Conservation (phyloP, 768 basidiomycete genomes). For the Mycena vulgaris region DNA sequence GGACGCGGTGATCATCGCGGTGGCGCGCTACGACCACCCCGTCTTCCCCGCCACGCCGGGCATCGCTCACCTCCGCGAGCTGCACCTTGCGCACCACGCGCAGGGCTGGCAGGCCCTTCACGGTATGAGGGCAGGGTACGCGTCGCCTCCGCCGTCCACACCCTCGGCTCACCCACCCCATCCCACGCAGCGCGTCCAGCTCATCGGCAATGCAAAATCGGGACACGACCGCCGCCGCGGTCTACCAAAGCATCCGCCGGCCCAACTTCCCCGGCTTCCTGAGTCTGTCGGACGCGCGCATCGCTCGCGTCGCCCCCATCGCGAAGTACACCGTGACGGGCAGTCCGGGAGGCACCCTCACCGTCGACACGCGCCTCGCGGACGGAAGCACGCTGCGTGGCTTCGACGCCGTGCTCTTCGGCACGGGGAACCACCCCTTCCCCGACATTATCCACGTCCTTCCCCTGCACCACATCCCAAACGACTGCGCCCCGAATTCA, state of each 20-base stretch:
- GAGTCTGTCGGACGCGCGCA: too few relatives aligned
- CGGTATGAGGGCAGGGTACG: slow-evolving; percentile 53
- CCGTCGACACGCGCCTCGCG: slow-evolving; percentile 40
- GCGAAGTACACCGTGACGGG: slow-evolving; percentile 36
- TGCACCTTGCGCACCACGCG: slow-evolving; percentile 56
- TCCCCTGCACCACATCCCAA: too few relatives aligned
- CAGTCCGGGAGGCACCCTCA: not conserved
- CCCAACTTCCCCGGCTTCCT: slow-evolving; percentile 49
- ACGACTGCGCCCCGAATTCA: too few relatives aligned
- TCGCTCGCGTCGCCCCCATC: slow-evolving; percentile 47
- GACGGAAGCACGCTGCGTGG: slow-evolving; percentile 42
- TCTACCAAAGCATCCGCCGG: slow-evolving; percentile 47
- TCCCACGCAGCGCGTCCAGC: slow-evolving; percentile 37
- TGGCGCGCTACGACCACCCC: slow-evolving; percentile 63
- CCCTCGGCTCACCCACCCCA: not conserved
- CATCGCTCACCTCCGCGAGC: slow-evolving; percentile 47
- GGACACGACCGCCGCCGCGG: slow-evolving; percentile 51
- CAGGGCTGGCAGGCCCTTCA: slow-evolving; percentile 56
- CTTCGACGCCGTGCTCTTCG: slow-evolving; percentile 49
- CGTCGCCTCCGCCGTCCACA: not conserved
- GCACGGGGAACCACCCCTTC: slow-evolving; percentile 50
- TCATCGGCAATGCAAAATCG: slow-evolving; percentile 54
- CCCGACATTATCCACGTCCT: slow-evolving; percentile 45
- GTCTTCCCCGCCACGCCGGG: slow-evolving; percentile 62
- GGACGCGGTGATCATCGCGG: slow-evolving; percentile 61